Conservation (phyloP, 495 filamentous ascomycete species). For the Talaromyces proteolyticus region DNA sequence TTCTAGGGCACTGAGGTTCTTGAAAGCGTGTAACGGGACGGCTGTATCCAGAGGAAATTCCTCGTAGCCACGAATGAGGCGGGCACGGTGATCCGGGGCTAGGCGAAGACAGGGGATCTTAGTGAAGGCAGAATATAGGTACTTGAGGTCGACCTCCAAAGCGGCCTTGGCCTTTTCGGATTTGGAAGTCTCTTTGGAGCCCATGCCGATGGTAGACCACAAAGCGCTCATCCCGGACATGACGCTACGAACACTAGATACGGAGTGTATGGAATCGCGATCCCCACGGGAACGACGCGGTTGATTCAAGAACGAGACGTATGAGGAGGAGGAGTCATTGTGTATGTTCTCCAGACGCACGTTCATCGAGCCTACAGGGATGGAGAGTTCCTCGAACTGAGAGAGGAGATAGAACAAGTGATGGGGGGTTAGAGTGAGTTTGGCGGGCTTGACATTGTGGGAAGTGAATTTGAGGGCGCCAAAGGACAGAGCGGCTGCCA, state of each 20-base stretch:
- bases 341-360: conserved; percentile 92
- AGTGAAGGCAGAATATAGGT: conserved; percentile 96
- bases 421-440: conserved; percentile 91
- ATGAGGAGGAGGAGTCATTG: conserved; percentile 76
- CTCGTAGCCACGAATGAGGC: conserved; percentile 86
- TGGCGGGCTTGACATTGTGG: conserved; percentile 77
- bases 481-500: conserved; percentile 81
- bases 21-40: conserved; percentile 92
- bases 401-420: conserved; percentile 95
- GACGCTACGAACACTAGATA: conserved; percentile 93
- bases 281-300: conserved; percentile 70
- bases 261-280: conserved; percentile 85
- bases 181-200: conserved; percentile 68
- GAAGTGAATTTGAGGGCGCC: conserved; percentile 80
- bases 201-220: conserved; percentile 83
- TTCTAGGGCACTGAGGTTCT: conserved; percentile 89
- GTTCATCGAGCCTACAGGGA: conserved; percentile 91
- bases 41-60: conserved; percentile 98
- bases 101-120: conserved; percentile 91
- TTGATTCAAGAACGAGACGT: conserved; percentile 91
- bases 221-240: conserved; percentile 92
- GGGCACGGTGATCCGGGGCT: conserved; percentile 82
- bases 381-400: conserved; percentile 86
- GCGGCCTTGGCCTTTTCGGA: conserved; percentile 83
- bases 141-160: conserved; percentile 80